Base-by-base conservation (phyloP, 208 protist species). In the Leishmania amazonensis region DNA sequence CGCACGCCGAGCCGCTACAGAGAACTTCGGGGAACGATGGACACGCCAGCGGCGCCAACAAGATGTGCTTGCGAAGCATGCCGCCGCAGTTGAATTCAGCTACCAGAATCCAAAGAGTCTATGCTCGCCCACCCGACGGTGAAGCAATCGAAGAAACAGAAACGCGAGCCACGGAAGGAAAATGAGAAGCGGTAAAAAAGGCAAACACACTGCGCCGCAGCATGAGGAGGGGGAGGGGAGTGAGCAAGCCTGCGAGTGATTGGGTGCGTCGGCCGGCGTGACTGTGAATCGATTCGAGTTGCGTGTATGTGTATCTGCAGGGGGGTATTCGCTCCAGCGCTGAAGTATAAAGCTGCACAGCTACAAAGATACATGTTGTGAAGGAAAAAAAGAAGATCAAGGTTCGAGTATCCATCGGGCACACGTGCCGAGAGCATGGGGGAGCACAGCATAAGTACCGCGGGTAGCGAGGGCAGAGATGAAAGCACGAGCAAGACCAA, bases 11-110 rank as follows among this genome's bases (percentile, higher is more conserved):
- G 51, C 65, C 53, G 40, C 75, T 31, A 47, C 51, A 79, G 21
- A 72, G 78, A 57, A 45, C 65, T 5, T 62, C 38, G 1, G 67
- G 42, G 8, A 54, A 68, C 51, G 75, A 75, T 1, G 78, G 40
- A 1, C 53, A 60, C 24, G 75, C 62, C 6, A 57, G 53, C 62
- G 79, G 67, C 54, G 75, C 54, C 8, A 62, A 47, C 54, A 87
- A 13, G 28, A 19, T 47, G n/a, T 74, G 60, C 47, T 65, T 79
- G 21, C 83, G 74, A 67, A 81, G 79, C 83, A 87, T 85, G 35
- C 6, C 28, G 7, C 42, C 31, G 19, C 54, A 15, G 9, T 19
- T 45, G 24, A 62, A 42, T 45, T 45, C 53, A 21, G n/a, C 73
- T 38, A 53, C 8, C 19, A 51, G 60, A 47, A 35, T 24, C 60